A percentile compares a stretch with the other conserved stretches of the same genome.
These are phyloP conservation scores for Erodium maritimum DNA, from an alignment of 345 rosid genomes.

Conservation along the genomic window DNA sequence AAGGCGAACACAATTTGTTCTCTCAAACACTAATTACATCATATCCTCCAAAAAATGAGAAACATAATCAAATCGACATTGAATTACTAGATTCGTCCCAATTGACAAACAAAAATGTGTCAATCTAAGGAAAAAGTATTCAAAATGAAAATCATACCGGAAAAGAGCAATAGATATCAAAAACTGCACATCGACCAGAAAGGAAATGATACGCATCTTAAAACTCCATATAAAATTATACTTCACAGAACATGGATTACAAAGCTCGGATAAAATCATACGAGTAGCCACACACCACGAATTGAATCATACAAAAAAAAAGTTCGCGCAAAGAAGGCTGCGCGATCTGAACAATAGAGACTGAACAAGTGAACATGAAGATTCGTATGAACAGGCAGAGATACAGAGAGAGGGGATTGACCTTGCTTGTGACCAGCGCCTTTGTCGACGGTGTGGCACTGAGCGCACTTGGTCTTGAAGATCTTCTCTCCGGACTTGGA, in stretches of 20 bases:
- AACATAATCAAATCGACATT: too few species aligned
- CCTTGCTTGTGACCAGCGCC: constrained; percentile 99
- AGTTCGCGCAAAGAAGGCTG: too few species aligned
- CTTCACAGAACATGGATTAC: not conserved
- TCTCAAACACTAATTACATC: not conserved
- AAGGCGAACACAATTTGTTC: not conserved
- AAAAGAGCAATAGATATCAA: too few species aligned
- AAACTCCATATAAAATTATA: not conserved
- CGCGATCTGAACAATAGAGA: not conserved
- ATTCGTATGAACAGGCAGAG: not conserved
- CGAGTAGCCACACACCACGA: not conserved
- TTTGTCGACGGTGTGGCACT: constrained; percentile 87
- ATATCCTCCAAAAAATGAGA: not conserved
- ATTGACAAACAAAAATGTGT: too few species aligned
- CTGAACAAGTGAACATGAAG: too few species aligned
- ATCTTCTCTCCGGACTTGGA: constrained; percentile 53
- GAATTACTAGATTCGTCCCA: too few species aligned
- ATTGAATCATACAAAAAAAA: not conserved
- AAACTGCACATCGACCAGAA: not conserved
- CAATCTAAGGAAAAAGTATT: too few species aligned
- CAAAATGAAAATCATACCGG: too few species aligned
- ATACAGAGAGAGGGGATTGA: constrained; percentile 5
- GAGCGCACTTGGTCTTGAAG: constrained; percentile 65
- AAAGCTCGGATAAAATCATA: not conserved
- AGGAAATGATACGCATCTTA: not conserved